Base-by-base conservation (phyloP, 2,329 filamentous ascomycete genomes). In the Pseudogymnoascus sp. region DNA sequence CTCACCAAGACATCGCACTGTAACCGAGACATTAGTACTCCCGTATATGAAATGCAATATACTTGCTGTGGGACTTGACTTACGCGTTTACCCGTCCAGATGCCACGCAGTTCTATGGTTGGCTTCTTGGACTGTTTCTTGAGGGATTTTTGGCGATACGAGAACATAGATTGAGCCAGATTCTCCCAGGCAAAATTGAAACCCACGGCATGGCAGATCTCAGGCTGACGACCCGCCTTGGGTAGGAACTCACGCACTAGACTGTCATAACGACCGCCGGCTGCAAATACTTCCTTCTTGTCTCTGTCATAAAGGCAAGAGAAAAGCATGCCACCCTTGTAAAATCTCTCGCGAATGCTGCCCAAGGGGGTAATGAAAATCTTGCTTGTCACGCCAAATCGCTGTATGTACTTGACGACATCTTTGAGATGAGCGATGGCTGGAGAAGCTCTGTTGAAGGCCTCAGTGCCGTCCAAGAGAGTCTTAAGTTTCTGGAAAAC, bases 281-380 rank as follows among this genome's bases (percentile, higher is more conserved):
- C 94, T 5, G 93, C 94, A 70, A 97, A 91, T 0, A 97, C 90
- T 68, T 94, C 89, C 68, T 84, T 87, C 65, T 88, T 84, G 72
- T 91, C 95, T 65, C 84, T 87, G 72, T 97, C 93, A 66, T 92
- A 91, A 2, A 97, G 77, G 70, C 92, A 97, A 65, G 95, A 90
- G 72, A 99, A 97, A 44, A 97, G 79, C 29, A 97, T 80, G 6
- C 92, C 92, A 0, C 89, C 89, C 15, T 84, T 80, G 74, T 94
- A 99, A 72, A 97, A 97, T 62, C 88, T 89, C 71, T 97, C 92
- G 70, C 96, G 96, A 70, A 95, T 84, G 73, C 90, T 95, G 71
- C 87, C 90, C 5, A 99, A 80, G 0, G 93, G 92, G 66, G 86
- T 90, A 67, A 97, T 81, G 69, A 92, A 95, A 29, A 96, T 80